A percentile compares a stretch with the other conserved stretches of the same genome.
These are phyloP conservation scores for Dactylonectria estremocensis DNA, from an alignment of 2,329 filamentous ascomycete genomes.

Conservation along the genomic window DNA sequence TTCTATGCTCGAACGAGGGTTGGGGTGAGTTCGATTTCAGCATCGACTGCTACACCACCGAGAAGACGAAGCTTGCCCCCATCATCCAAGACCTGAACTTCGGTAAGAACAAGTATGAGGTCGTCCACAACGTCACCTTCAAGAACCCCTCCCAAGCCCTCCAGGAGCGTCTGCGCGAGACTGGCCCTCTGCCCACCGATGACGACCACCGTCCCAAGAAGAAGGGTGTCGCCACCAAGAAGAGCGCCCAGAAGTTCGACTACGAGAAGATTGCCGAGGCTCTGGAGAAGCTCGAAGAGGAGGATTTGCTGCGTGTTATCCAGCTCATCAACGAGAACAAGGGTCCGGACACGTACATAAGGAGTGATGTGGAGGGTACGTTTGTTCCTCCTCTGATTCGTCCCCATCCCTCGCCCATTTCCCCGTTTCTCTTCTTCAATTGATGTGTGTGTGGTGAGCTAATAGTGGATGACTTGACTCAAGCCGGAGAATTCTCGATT, in stretches of 20 bases:
- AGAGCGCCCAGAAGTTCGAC: constrained; percentile 82
- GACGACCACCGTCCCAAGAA: constrained; percentile 74
- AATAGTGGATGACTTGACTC: constrained; percentile 55
- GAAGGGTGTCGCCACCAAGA: constrained; percentile 78
- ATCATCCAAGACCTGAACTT: constrained; percentile 96
- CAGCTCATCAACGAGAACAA: constrained; percentile 99
- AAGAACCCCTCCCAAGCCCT: constrained; percentile 94
- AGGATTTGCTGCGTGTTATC: constrained; percentile 94
- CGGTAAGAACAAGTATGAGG: constrained; percentile 83
- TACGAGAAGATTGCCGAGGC: constrained; percentile 98
- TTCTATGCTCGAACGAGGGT: constrained; percentile 91
- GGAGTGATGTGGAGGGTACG: constrained; percentile 96
- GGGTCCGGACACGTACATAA: constrained; percentile 92
- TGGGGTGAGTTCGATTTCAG: constrained; percentile 99
- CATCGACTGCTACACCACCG: constrained; percentile 85
- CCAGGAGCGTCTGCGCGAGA: constrained; percentile 83
- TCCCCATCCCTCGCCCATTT: background rate
- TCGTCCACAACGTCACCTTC: constrained; percentile 85
- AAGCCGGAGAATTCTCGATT: constrained; percentile 96
- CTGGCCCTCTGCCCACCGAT: constrained; percentile 86
- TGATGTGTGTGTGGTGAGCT: constrained; percentile 53
- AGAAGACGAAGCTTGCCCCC: constrained; percentile 84
- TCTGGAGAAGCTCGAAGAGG: constrained; percentile 89
- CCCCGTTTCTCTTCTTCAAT: constrained; percentile 44
- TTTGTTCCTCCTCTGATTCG: constrained; percentile 43